A percentile compares a stretch with the other conserved stretches of the same genome.
These are phyloP conservation scores for Chiua virens DNA, from an alignment of 768 basidiomycete species.

Conservation along the genomic window DNA sequence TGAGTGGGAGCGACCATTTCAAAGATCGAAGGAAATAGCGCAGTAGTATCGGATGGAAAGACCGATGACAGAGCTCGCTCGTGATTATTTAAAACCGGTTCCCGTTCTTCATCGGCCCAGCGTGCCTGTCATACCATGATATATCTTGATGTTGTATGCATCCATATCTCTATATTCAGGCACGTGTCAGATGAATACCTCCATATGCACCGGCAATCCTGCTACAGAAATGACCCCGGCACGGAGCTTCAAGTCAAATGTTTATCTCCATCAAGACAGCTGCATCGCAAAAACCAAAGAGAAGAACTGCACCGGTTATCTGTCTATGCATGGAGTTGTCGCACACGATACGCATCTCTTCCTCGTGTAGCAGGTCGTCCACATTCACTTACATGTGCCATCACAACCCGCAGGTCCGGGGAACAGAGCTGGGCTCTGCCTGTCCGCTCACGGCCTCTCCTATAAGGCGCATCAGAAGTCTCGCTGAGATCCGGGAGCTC, in stretches of 20 bases:
- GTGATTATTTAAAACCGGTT: constrained; percentile 1
- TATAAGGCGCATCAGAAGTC: not conserved
- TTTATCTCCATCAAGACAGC: not conserved
- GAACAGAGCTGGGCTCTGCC: constrained; percentile 65
- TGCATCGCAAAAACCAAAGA: not conserved
- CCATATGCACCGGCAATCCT: too few relatives aligned
- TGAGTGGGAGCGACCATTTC: constrained; percentile 13
- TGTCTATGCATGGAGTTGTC: not conserved
- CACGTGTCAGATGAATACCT: too few relatives aligned
- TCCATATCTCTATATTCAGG: not conserved
- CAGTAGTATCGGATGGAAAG: not conserved
- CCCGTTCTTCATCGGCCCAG: not conserved
- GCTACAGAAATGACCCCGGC: too few relatives aligned
- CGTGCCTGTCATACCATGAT: not conserved
- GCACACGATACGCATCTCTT: constrained; percentile 53
- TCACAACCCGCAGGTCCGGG: constrained; percentile 67
- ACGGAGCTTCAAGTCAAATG: too few relatives aligned
- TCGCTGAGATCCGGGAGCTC: not conserved
- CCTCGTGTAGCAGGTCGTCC: constrained; percentile 73
- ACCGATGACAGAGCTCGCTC: constrained; percentile 13
- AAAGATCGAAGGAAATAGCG: constrained; percentile 21
- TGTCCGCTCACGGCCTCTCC: constrained; percentile 63
- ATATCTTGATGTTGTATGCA: not conserved
- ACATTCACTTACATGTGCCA: constrained; percentile 71
- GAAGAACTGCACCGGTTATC: not conserved